These are phyloP conservation scores for Phytophthora litchii DNA, from an alignment of 352 stramenopile genomes.

Conservation along the genomic window DNA sequence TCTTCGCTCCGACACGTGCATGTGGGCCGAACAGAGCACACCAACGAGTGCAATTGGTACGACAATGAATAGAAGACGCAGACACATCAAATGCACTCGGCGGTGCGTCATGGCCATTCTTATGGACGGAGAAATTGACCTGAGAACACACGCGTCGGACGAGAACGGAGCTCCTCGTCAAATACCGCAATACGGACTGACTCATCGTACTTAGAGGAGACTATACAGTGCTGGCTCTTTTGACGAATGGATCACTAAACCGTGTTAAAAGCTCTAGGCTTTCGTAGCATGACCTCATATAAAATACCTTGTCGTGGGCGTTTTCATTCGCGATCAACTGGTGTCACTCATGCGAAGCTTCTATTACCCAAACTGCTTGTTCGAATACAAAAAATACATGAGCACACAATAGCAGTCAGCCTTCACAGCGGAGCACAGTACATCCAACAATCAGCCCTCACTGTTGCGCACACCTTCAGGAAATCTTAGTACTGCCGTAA, in stretches of 20 bases:
- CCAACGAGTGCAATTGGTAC: constrained; percentile 13
- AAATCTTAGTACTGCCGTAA: too few relatives aligned
- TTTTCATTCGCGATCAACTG: too few relatives aligned
- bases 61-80: constrained; percentile 25
- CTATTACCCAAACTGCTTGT: too few relatives aligned
- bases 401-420: too few relatives aligned
- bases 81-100: constrained; percentile 10
- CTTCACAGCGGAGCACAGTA: too few relatives aligned
- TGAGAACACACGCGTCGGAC: constrained; percentile 6
- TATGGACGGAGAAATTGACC: constrained; percentile 11
- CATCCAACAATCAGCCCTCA: too few relatives aligned
- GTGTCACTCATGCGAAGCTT: too few relatives aligned
- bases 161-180: constrained; percentile 7
- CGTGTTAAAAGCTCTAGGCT: too few relatives aligned
- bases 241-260: not conserved
- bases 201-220: constrained; percentile 21
- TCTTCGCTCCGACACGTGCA: constrained; percentile 72
- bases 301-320: too few relatives aligned
- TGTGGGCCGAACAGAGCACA: constrained; percentile 33
- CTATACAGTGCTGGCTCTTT: constrained; percentile 10
- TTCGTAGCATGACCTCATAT: too few relatives aligned
- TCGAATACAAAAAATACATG: too few relatives aligned
- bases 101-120: not conserved
- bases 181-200: constrained; percentile 3
- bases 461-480: too few relatives aligned